Evolutionary conservation across 2,329 filamentous ascomycete genomes (phyloP).

Genomic region (Chlorencoelia australis): DNA sequence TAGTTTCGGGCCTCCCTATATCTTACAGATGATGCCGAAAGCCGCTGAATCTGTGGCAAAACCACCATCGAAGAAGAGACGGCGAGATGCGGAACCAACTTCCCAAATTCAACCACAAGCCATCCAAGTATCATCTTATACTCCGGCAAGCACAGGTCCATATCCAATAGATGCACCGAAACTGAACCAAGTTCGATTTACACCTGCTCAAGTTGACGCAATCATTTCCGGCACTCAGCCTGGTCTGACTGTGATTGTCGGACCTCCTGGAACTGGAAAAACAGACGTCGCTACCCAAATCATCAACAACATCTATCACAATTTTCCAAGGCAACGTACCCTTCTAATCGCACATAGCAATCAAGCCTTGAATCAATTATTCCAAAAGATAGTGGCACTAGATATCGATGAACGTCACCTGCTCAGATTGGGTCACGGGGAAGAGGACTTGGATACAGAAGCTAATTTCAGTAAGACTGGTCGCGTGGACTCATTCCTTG

Average conservation of each 20-base stretch:
- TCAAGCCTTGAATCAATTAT: slow-evolving; percentile 92
- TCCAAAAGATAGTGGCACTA: slow-evolving; percentile 92
- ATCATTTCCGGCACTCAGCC: slow-evolving; percentile 91
- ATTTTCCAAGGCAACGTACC: slow-evolving; percentile 87
- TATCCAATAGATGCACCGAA: slow-evolving; percentile 80
- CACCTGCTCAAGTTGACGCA: slow-evolving; percentile 80
- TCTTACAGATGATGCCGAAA: slow-evolving; percentile 59
- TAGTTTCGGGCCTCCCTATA: slow-evolving; percentile 79
- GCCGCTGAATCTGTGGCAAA: slow-evolving; percentile 38
- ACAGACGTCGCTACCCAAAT: slow-evolving; percentile 99
- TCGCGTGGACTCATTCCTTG: slow-evolving; percentile 87
- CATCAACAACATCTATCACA: slow-evolving; percentile 98
- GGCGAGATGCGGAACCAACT: slow-evolving; percentile 63
- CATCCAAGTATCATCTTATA: slow-evolving; percentile 81
- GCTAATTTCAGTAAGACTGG: slow-evolving; percentile 89
- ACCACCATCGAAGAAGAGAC: slow-evolving; percentile 75
- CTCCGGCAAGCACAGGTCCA: slow-evolving; percentile 77
- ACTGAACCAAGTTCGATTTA: slow-evolving; percentile 78
- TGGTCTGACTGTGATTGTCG: slow-evolving; percentile 86
- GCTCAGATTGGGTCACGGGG: slow-evolving; percentile 83
- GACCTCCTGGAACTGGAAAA: slow-evolving; percentile 93
- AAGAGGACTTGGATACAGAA: slow-evolving; percentile 84
- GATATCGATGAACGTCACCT: slow-evolving; percentile 95
- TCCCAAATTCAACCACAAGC: slow-evolving; percentile 54
- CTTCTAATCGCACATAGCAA: slow-evolving; percentile 94